These are phyloP conservation scores for Pueraria montana DNA, from an alignment of 306 rosid genomes.

Conservation along the genomic window DNA sequence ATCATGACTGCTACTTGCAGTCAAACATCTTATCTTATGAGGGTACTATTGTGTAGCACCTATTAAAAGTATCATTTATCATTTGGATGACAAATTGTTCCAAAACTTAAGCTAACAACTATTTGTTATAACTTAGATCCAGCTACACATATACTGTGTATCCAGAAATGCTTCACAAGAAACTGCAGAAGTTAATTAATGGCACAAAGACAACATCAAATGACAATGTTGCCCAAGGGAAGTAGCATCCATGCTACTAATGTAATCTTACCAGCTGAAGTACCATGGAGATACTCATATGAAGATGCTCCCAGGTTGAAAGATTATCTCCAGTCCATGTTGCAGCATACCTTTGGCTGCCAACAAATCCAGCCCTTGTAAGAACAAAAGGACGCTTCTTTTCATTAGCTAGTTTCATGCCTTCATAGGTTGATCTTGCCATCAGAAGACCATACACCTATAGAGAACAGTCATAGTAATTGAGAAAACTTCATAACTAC, in stretches of 20 bases:
- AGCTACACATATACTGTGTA: neutral
- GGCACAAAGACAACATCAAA: slow-evolving; percentile 16
- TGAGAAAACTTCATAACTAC: slow-evolving; percentile 10
- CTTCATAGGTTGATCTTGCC: slow-evolving; percentile 96
- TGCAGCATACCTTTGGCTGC: slow-evolving; percentile 97
- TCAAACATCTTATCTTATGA: slow-evolving; percentile 10
- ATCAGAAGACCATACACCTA: slow-evolving; percentile 91
- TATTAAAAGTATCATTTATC: slow-evolving; percentile 13
- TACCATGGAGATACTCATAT: slow-evolving; percentile 96
- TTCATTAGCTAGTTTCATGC: slow-evolving; percentile 79
- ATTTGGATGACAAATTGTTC: slow-evolving; percentile 17
- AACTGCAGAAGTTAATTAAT: slow-evolving; percentile 20
- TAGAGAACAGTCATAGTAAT: slow-evolving; percentile 44
- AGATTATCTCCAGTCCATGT: slow-evolving; percentile 97
- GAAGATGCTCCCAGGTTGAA: slow-evolving; percentile 96
- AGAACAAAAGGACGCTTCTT: slow-evolving; percentile 94
- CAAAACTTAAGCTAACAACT: slow-evolving; percentile 31
- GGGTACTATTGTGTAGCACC: neutral
- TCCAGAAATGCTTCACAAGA: slow-evolving; percentile 16
- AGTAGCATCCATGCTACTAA: slow-evolving; percentile 21
- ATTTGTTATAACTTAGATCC: slow-evolving; percentile 16
- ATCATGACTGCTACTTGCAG: neutral
- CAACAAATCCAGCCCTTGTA: slow-evolving; percentile 94
- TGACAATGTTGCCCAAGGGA: slow-evolving; percentile 41
- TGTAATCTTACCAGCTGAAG: slow-evolving; percentile 85